Conservation (phyloP, 345 rosid genomes). For the Aquilaria yunnanensis region DNA sequence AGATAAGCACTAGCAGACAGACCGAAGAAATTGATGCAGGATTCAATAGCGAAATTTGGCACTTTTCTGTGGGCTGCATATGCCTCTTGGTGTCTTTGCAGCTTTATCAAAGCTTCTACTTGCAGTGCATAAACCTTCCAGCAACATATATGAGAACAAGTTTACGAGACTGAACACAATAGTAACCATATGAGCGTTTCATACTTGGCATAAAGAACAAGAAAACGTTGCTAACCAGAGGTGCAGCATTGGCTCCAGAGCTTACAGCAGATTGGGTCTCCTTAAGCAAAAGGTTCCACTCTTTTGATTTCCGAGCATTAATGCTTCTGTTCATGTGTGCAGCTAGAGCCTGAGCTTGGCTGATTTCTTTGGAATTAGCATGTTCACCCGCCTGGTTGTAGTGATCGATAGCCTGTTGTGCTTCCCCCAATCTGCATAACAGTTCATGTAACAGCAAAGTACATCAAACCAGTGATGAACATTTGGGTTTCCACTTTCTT, state of each 20-base stretch:
- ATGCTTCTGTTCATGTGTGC: constrained; percentile 35
- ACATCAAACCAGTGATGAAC: not conserved
- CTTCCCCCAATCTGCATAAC: constrained; percentile 52
- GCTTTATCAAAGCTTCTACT: constrained; percentile 53
- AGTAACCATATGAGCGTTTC: not conserved
- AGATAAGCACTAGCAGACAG: constrained; percentile 30
- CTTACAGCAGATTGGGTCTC: constrained; percentile 37
- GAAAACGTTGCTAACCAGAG: constrained; percentile 33
- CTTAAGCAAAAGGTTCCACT: constrained; percentile 44
- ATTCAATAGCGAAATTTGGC: constrained; percentile 32
- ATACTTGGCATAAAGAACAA: not conserved
- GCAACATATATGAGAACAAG: not conserved
- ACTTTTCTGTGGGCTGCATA: constrained; percentile 34
- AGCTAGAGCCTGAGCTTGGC: constrained; percentile 38
- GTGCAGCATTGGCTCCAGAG: constrained; percentile 59
- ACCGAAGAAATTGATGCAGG: constrained; percentile 42
- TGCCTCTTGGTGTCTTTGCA: constrained; percentile 60
- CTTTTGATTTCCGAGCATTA: constrained; percentile 33
- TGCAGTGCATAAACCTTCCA: constrained; percentile 50
- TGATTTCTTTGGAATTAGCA: constrained; percentile 28
- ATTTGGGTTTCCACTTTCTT: too few species aligned
- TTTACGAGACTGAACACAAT: not conserved
- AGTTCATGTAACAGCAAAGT: not conserved
- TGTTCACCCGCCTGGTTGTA: constrained; percentile 35
- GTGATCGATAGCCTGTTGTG: constrained; percentile 52